Evolutionary conservation across 768 basidiomycete species (phyloP).

Genomic region (Hericium alpestre): DNA sequence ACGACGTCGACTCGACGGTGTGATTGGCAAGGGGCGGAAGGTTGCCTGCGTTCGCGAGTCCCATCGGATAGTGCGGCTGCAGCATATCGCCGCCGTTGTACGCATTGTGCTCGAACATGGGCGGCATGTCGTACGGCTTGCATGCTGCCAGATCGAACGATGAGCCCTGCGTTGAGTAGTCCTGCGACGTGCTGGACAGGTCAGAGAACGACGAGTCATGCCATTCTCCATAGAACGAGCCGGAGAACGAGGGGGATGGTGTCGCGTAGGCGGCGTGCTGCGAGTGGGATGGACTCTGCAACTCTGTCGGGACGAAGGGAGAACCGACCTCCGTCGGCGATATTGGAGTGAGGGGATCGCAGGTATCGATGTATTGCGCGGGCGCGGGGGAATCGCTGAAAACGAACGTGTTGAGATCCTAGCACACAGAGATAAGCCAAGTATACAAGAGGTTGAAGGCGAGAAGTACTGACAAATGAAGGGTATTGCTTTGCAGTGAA

Average conservation of each 20-base stretch:
- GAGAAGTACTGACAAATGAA: slow-evolving; percentile 11
- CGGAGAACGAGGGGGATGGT: slow-evolving; percentile 4
- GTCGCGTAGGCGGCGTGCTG: background rate
- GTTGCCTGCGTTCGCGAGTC: background rate
- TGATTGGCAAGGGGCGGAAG: background rate
- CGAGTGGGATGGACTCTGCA: background rate
- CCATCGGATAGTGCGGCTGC: background rate
- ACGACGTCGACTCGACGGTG: background rate
- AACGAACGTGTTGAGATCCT: slow-evolving; percentile 15
- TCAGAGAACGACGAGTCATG: slow-evolving; percentile 3
- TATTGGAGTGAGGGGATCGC: slow-evolving; percentile 11
- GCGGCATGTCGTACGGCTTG: slow-evolving; percentile 3
- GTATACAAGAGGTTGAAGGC: background rate
- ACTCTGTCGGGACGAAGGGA: slow-evolving; percentile 4
- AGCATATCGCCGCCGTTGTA: background rate
- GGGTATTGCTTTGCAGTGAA: slow-evolving; percentile 6
- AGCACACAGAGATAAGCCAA: background rate
- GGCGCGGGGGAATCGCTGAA: slow-evolving; percentile 7
- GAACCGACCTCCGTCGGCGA: background rate
- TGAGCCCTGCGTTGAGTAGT: slow-evolving; percentile 2
- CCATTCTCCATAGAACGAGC: slow-evolving; percentile 9
- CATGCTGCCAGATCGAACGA: slow-evolving; percentile 4
- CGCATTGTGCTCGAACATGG: background rate
- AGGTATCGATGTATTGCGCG: slow-evolving; percentile 8
- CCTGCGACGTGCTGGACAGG: slow-evolving; percentile 7